Conservation (phyloP, 495 filamentous ascomycete species). For the Penicillium angulare region DNA sequence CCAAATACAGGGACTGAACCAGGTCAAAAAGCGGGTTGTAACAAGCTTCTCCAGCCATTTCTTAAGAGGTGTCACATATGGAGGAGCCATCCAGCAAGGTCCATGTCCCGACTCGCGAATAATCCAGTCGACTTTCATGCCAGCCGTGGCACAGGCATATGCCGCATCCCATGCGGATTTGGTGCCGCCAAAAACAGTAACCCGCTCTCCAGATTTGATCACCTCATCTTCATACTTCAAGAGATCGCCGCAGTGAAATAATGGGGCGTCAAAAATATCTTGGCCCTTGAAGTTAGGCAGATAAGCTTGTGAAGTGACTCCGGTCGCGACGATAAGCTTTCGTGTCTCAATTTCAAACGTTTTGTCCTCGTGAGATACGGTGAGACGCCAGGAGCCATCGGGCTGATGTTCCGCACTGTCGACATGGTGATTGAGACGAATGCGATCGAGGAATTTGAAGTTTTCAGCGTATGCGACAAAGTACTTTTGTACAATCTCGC, state of each 20-base stretch:
- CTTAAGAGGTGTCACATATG: conserved; percentile 60
- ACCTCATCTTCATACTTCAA: conserved; percentile 36
- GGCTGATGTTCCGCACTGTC: conserved; percentile 46
- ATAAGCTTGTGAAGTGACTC: conserved; percentile 62
- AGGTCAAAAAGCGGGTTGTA: conserved; percentile 61
- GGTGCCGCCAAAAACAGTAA: conserved; percentile 66
- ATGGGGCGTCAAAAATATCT: conserved; percentile 50
- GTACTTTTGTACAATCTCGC: conserved; percentile 62
- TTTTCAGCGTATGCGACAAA: conserved; percentile 59
- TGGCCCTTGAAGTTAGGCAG: conserved; percentile 49
- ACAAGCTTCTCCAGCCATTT: conserved; percentile 65
- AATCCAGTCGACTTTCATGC: conserved; percentile 71
- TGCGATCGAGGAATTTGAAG: conserved; percentile 53
- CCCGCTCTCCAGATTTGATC: conserved; percentile 30
- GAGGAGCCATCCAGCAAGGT: conserved; percentile 66
- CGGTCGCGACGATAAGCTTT: conserved; percentile 70
- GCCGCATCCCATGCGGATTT: conserved; percentile 80
- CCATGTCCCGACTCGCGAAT: conserved; percentile 77
- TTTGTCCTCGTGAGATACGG: conserved; percentile 13
- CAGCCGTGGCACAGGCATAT: conserved; percentile 63
- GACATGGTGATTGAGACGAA: conserved; percentile 55
- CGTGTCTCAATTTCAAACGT: conserved; percentile 35
- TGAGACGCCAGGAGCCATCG: conserved; percentile 43
- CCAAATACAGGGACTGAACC: conserved; percentile 65
- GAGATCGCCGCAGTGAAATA: conserved; percentile 66